Conservation (phyloP, 1,284 basidiomycete species). For the Moesziomyces parantarcticus region DNA sequence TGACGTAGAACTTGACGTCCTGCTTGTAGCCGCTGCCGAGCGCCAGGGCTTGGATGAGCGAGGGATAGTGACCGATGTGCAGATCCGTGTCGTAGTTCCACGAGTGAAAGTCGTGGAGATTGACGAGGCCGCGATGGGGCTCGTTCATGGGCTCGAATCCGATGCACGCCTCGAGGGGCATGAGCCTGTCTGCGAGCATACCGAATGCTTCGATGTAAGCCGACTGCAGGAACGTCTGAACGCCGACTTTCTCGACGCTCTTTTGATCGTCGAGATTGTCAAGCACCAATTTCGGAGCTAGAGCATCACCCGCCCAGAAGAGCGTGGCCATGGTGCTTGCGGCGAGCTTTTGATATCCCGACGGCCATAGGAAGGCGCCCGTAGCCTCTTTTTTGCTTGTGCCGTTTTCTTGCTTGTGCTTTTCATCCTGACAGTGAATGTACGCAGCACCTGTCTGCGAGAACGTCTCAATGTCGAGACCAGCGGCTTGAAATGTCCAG, state of each 20-base stretch:
- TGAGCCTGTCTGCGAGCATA: slow-evolving; percentile 76
- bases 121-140: slow-evolving; percentile 91
- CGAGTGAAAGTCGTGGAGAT: slow-evolving; percentile 80
- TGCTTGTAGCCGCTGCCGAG: slow-evolving; percentile 57
- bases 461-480: slow-evolving; percentile 51
- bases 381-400: slow-evolving; percentile 40
- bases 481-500: slow-evolving; percentile 73
- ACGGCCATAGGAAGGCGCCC: slow-evolving; percentile 66
- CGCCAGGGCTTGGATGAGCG: slow-evolving; percentile 62
- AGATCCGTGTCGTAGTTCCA: slow-evolving; percentile 94
- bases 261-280: not conserved
- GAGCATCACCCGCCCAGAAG: slow-evolving; percentile 71
- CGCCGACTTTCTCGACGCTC: slow-evolving; percentile 60
- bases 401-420: slow-evolving; percentile 8
- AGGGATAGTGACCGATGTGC: slow-evolving; percentile 79
- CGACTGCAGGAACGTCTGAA: slow-evolving; percentile 86
- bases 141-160: slow-evolving; percentile 95
- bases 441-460: slow-evolving; percentile 61
- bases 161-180: slow-evolving; percentile 80
- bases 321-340: slow-evolving; percentile 69
- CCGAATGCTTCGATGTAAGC: slow-evolving; percentile 84
- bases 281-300: slow-evolving; percentile 77
- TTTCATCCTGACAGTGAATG: slow-evolving; percentile 52
- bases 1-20: slow-evolving; percentile 72
- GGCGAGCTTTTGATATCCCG: slow-evolving; percentile 65